phyloP scores from a whole-genome alignment of 1,284 basidiomycete genomes.

The Cutaneotrichosporon cavernicola region DNA sequence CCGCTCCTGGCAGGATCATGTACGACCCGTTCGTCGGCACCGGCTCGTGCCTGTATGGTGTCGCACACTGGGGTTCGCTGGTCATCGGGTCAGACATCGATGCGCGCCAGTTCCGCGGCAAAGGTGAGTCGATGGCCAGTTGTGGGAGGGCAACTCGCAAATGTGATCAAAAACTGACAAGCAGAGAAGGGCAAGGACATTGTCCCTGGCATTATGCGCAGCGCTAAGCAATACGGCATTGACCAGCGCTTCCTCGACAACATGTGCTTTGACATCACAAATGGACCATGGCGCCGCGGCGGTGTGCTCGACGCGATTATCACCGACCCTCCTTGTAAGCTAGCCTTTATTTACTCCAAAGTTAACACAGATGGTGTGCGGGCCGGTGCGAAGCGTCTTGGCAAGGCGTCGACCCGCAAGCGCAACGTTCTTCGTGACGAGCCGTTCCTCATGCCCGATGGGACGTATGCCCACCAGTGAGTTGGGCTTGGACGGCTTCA shows the following conservation, averaged over 20 bases:
- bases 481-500: conserved; percentile 18
- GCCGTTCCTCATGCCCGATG: conserved; percentile 48
- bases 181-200: conserved; percentile 52
- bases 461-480: conserved; percentile 50
- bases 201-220: conserved; percentile 68
- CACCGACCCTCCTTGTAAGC: conserved; percentile 86
- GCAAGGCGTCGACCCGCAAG: conserved; percentile 58
- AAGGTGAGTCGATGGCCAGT: conserved; percentile 54
- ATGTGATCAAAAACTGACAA: conserved; percentile 3
- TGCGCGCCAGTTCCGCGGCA: conserved; percentile 92
- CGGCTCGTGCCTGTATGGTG: conserved; percentile 86
- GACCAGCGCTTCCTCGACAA: conserved; percentile 74
- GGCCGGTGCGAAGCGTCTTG: conserved; percentile 92
- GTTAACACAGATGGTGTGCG: conserved; percentile 75
- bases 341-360: background rate
- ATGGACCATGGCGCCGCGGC: conserved; percentile 82
- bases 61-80: conserved; percentile 81
- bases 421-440: conserved; percentile 44
- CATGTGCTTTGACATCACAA: conserved; percentile 85
- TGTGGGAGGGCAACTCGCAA: background rate
- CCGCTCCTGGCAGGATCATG: conserved; percentile 79
- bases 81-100: conserved; percentile 96
- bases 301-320: conserved; percentile 90
- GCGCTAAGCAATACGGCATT: conserved; percentile 83
- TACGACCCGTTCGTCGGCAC: conserved; percentile 98